Evolutionary conservation across 345 rosid species (phyloP).

Genomic region (Eucalyptus regnans): DNA sequence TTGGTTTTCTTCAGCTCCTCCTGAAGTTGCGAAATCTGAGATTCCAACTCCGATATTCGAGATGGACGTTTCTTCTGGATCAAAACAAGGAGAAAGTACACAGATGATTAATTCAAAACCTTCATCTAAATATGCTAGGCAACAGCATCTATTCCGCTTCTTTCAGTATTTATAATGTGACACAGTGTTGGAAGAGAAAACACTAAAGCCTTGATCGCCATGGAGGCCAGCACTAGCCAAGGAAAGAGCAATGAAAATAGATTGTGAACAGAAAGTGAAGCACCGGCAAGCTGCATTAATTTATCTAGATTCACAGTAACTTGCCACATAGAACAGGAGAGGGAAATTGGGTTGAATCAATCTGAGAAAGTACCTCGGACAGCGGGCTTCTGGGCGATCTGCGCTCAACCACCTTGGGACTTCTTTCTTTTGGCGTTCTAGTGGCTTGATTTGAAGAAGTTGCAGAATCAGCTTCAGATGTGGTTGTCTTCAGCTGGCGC

Average conservation of each 20-base stretch:
- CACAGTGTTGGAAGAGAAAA: not conserved
- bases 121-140: not conserved
- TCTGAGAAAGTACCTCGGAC: conserved; percentile 45
- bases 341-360: not conserved
- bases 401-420: conserved; percentile 66
- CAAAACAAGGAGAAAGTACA: not conserved
- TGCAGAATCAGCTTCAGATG: conserved; percentile 39
- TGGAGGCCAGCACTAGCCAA: not conserved
- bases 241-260: not conserved
- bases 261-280: not conserved
- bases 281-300: not conserved
- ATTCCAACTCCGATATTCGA: conserved; percentile 72
- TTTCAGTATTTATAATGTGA: not conserved
- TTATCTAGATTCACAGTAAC: not conserved
- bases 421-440: conserved; percentile 64
- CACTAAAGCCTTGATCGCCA: not conserved
- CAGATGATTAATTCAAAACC: not conserved
- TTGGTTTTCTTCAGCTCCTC: conserved; percentile 82
- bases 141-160: not conserved
- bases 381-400: conserved; percentile 70
- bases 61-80: conserved; percentile 82
- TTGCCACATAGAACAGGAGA: not conserved
- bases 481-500: conserved; percentile 52
- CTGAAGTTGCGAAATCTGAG: conserved; percentile 55
- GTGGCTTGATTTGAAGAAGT: conserved; percentile 37